A percentile compares a stretch with the other conserved stretches of the same genome.
Conservation (phyloP, 768 basidiomycete species). For the Boletus rufocinnamomeus region DNA sequence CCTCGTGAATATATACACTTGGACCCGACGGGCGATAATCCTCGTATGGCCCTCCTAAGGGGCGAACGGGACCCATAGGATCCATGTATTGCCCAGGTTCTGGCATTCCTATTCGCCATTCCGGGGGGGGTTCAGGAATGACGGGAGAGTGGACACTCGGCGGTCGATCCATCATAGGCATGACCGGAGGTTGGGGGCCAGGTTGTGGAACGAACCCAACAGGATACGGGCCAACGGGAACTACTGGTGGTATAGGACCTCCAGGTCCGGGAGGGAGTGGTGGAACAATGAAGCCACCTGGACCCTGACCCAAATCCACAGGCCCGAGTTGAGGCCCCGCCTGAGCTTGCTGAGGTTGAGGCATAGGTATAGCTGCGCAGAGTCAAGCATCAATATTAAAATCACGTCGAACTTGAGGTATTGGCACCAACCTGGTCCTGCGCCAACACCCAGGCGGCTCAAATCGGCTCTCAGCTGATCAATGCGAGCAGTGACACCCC, state of each 20-base stretch:
- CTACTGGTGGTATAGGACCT: conserved; percentile 18
- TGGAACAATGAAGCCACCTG: conserved; percentile 24
- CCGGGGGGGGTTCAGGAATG: conserved; percentile 25
- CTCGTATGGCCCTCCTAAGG: conserved; percentile 31
- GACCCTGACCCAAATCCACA: conserved; percentile 6
- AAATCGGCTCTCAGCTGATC: conserved; percentile 47
- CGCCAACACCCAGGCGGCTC: conserved; percentile 46
- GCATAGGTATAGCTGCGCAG: conserved; percentile 29
- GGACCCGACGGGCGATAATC: conserved; percentile 10
- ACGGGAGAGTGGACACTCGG: conserved; percentile 22
- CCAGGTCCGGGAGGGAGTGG: conserved; percentile 21
- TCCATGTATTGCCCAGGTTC: conserved; percentile 18
- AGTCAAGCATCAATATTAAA: conserved; percentile 1
- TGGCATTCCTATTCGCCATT: conserved; percentile 26
- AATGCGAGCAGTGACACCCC: conserved; percentile 63
- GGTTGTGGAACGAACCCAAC: conserved; percentile 26
- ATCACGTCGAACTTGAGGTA: background rate
- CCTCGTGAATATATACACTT: conserved; percentile 6
- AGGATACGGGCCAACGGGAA: conserved; percentile 21
- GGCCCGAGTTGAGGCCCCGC: conserved; percentile 1
- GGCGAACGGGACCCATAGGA: conserved; percentile 37
- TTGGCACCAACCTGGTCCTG: conserved; percentile 39
- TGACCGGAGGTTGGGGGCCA: conserved; percentile 23
- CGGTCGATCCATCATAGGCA: conserved; percentile 18
- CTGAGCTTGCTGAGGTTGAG: conserved; percentile 25